Percentiles rank a stretch among this genome's conserved stretches.
Conservation (phyloP, 495 filamentous ascomycete genomes). For the Jackrogersella minutella region DNA sequence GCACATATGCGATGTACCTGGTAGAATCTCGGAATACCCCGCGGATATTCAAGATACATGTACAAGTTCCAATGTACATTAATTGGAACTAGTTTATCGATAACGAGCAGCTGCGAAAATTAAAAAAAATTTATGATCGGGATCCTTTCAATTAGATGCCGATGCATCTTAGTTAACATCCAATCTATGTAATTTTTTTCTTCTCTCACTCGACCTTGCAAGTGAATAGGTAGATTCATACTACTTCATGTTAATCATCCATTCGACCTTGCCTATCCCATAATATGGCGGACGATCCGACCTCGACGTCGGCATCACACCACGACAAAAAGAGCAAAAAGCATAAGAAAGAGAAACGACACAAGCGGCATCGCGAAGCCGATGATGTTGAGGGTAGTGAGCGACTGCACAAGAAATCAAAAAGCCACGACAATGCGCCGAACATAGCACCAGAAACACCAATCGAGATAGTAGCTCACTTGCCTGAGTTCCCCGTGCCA, state of each 20-base stretch:
- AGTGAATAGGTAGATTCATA: too few relatives aligned
- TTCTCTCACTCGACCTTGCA: not conserved
- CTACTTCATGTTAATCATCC: not conserved
- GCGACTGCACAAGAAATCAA: conserved; percentile 54
- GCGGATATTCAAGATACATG: too few relatives aligned
- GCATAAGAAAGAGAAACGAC: conserved; percentile 54
- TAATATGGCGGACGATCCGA: conserved; percentile 19
- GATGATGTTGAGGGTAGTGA: conserved; percentile 44
- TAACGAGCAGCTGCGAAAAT: conserved; percentile 2
- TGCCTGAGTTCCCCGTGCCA: not conserved
- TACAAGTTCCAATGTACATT: too few relatives aligned
- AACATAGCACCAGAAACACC: conserved; percentile 8
- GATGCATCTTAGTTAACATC: not conserved
- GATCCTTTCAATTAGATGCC: conserved; percentile 6
- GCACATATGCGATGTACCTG: not conserved
- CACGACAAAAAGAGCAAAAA: conserved; percentile 50
- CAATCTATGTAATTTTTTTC: not conserved
- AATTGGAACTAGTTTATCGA: conserved; percentile 30
- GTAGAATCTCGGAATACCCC: not conserved
- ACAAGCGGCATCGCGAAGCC: conserved; percentile 54
- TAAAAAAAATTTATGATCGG: conserved; percentile 30
- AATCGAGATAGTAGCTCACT: conserved; percentile 20
- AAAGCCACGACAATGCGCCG: conserved; percentile 37
- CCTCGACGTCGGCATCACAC: not conserved
- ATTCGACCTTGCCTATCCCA: not conserved